phyloP scores from a whole-genome alignment of 768 basidiomycete species.

The Trametes coccinea region DNA sequence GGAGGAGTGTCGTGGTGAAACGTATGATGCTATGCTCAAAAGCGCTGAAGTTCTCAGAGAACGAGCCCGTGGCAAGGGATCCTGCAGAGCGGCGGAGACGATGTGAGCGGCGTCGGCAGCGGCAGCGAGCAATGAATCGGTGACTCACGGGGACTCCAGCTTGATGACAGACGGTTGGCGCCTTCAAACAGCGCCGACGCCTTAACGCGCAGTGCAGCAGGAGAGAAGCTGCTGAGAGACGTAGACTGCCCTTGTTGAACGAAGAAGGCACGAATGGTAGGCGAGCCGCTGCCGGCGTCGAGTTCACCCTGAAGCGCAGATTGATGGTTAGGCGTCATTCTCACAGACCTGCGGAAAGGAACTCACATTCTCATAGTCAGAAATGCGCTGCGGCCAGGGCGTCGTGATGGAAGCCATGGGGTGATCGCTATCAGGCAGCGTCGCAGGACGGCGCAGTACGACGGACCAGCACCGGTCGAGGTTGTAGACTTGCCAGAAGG shows the following conservation, averaged over 20 bases:
- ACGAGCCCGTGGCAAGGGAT: conserved; percentile 45
- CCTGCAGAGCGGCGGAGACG: conserved; percentile 24
- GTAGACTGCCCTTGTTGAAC: conserved; percentile 50
- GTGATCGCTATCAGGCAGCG: conserved; percentile 64
- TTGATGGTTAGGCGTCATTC: conserved; percentile 2
- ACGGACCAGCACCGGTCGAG: conserved; percentile 83
- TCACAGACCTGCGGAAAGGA: conserved; percentile 2
- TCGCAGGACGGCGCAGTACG: conserved; percentile 63
- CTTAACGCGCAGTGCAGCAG: conserved; percentile 67
- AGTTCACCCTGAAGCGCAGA: conserved; percentile 55
- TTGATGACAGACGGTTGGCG: conserved; percentile 59
- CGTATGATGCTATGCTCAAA: conserved; percentile 65
- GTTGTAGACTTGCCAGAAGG: conserved; percentile 85
- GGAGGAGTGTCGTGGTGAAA: conserved; percentile 64
- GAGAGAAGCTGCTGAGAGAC: conserved; percentile 55
- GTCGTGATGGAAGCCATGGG: conserved; percentile 61
- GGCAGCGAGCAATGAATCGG: conserved; percentile 14
- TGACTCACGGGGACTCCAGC: conserved; percentile 59
- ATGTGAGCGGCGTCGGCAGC: conserved; percentile 1
- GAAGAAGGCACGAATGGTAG: conserved; percentile 64
- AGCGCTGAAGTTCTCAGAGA: conserved; percentile 58
- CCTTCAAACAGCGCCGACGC: conserved; percentile 75
- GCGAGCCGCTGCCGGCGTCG: conserved; percentile 49
- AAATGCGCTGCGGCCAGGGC: conserved; percentile 75
- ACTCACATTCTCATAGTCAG: conserved; percentile 70